Conservation (phyloP, 2,329 filamentous ascomycete genomes). For the Cryphonectria carpinicola region DNA sequence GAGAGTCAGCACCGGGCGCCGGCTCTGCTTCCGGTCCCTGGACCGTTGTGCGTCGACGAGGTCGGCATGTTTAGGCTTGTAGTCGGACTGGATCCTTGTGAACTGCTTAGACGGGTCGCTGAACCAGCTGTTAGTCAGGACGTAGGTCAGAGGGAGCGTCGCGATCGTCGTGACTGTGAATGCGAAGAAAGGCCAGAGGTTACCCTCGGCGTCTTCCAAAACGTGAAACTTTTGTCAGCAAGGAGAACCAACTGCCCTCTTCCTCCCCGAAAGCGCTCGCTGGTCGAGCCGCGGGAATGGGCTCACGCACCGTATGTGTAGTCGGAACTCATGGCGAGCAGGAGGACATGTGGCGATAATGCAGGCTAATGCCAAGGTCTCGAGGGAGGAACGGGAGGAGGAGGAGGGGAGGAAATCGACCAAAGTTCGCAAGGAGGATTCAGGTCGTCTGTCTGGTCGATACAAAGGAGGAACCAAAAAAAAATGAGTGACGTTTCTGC, state of each 20-base stretch:
- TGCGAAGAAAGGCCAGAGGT: slow-evolving; percentile 99
- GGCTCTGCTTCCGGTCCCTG: slow-evolving; percentile 87
- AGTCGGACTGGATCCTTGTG: slow-evolving; percentile 80
- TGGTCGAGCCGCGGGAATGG: background rate
- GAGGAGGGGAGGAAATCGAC: background rate
- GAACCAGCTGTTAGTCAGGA: slow-evolving; percentile 73
- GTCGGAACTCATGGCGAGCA: slow-evolving; percentile 79
- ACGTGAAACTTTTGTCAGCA: background rate
- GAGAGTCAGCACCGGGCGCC: slow-evolving; percentile 82
- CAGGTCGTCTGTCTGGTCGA: background rate
- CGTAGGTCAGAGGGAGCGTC: slow-evolving; percentile 89
- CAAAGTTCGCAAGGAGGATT: slow-evolving; percentile 2
- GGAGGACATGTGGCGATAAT: slow-evolving; percentile 33
- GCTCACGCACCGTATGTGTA: slow-evolving; percentile 72
- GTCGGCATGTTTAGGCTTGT: slow-evolving; percentile 79
- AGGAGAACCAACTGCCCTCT: background rate
- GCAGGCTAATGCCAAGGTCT: slow-evolving; percentile 2
- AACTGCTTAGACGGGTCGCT: slow-evolving; percentile 79
- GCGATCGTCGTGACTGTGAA: slow-evolving; percentile 86
- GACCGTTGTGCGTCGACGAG: slow-evolving; percentile 81
- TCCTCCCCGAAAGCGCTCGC: background rate
- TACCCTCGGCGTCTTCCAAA: slow-evolving; percentile 78
- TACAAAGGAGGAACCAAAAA: background rate
- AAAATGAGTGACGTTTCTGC: slow-evolving; percentile 12
- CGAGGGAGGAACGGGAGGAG: slow-evolving; percentile 3